These are phyloP conservation scores for Thielaviopsis populi DNA, from an alignment of 2,329 filamentous ascomycete genomes.

Conservation along the genomic window DNA sequence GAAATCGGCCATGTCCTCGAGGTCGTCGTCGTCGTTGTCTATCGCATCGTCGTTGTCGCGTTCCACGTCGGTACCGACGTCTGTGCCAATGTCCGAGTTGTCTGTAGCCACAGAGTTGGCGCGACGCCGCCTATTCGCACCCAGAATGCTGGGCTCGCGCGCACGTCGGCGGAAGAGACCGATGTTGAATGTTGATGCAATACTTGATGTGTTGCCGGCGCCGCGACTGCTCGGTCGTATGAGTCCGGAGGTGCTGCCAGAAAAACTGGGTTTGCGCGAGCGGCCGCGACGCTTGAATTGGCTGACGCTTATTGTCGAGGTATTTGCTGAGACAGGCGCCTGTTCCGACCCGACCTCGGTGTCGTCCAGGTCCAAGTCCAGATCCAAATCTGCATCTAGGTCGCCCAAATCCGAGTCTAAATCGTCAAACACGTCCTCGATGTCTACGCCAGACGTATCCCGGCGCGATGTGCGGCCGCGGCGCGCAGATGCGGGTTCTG, in stretches of 20 bases:
- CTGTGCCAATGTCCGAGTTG: conserved; percentile 19
- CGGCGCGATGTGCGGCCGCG: conserved; percentile 19
- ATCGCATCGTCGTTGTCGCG: conserved; percentile 22
- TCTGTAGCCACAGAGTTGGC: conserved; percentile 16
- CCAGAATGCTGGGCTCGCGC: conserved; percentile 47
- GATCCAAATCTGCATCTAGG: conserved; percentile 28
- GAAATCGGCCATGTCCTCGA: conserved; percentile 36
- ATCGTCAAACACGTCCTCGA: conserved; percentile 33
- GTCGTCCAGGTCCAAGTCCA: conserved; percentile 18
- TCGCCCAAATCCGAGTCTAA: conserved; percentile 27
- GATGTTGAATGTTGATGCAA: conserved; percentile 39
- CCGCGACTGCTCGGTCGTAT: conserved; percentile 40
- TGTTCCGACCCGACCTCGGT: conserved; percentile 19
- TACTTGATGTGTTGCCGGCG: conserved; percentile 30
- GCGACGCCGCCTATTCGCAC: conserved; percentile 32
- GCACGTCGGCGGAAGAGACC: conserved; percentile 42
- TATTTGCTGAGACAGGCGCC: conserved; percentile 28
- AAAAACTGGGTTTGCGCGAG: conserved; percentile 36
- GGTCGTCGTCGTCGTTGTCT: conserved; percentile 24
- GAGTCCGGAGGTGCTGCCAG: conserved; percentile 35
- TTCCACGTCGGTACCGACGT: conserved; percentile 15
- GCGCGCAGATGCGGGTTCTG: not conserved
- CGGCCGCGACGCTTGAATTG: conserved; percentile 32
- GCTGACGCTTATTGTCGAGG: conserved; percentile 33
- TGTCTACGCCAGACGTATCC: conserved; percentile 34